phyloP scores from a whole-genome alignment of 805 yeast species.

The Kluyveromyces dobzhanskii region DNA sequence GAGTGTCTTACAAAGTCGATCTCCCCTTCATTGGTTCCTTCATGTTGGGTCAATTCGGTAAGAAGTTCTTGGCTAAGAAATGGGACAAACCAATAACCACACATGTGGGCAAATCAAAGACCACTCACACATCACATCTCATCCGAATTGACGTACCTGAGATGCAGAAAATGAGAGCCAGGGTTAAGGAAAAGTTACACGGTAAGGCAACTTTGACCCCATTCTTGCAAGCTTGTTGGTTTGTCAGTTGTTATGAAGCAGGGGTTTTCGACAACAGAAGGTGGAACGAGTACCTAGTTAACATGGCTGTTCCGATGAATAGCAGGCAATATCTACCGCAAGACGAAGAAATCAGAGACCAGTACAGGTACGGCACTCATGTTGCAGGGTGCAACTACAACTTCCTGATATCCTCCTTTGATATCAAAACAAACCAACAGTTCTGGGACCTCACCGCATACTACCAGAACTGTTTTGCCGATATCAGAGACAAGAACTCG shows the following conservation, averaged over 20 bases:
- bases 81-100: conserved; percentile 9
- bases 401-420: conserved; percentile 15
- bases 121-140: conserved; percentile 9
- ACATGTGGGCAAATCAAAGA: conserved; percentile 1
- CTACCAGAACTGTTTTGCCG: conserved; percentile 11
- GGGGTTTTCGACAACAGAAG: conserved; percentile 13
- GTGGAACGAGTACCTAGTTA: conserved; percentile 16
- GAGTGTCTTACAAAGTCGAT: conserved; percentile 14
- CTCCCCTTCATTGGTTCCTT: conserved; percentile 10
- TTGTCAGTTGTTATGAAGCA: conserved; percentile 12
- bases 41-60: conserved; percentile 9
- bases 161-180: conserved; percentile 8
- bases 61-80: conserved; percentile 11
- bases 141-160: conserved; percentile 10
- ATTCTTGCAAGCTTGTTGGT: conserved; percentile 19
- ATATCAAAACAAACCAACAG: conserved; percentile 8
- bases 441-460: conserved; percentile 17
- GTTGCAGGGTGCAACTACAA: conserved; percentile 23
- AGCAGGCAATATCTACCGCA: conserved; percentile 14
- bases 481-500: conserved; percentile 12
- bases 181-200: conserved; percentile 8
- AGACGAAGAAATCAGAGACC: conserved; percentile 8
- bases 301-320: conserved; percentile 14
- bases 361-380: conserved; percentile 18
- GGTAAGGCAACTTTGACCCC: conserved; percentile 19